A percentile compares a stretch with the other conserved stretches of the same genome.
Conservation (phyloP, 2,329 filamentous ascomycete species). For the Fusarium sp. region DNA sequence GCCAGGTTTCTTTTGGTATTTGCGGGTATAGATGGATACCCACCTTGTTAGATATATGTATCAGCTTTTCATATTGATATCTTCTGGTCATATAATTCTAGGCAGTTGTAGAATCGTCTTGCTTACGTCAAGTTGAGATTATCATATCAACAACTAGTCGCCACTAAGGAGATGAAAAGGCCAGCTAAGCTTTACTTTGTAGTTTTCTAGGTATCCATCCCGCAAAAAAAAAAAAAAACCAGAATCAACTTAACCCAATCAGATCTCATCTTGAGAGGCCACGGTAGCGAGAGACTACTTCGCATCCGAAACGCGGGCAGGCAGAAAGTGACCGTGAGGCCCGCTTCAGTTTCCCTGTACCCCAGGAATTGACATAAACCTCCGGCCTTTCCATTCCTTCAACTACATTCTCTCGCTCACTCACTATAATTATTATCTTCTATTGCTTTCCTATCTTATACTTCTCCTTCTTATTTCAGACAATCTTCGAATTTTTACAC, state of each 20-base stretch:
- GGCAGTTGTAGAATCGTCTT: not conserved
- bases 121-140: not conserved
- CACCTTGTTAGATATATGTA: not conserved
- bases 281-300: slow-evolving; percentile 38
- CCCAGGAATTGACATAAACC: slow-evolving; percentile 22
- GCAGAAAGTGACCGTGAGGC: slow-evolving; percentile 15
- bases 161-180: slow-evolving; percentile 25
- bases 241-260: slow-evolving; percentile 23
- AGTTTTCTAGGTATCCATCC: slow-evolving; percentile 18
- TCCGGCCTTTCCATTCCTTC: slow-evolving; percentile 18
- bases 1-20: slow-evolving; percentile 7
- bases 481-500: slow-evolving; percentile 1
- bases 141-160: slow-evolving; percentile 3
- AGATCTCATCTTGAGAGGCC: slow-evolving; percentile 35
- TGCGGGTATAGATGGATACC: not conserved
- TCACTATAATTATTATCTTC: slow-evolving; percentile 1
- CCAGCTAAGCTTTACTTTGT: slow-evolving; percentile 9
- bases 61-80: not conserved
- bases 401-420: slow-evolving; percentile 18
- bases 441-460: slow-evolving; percentile 6
- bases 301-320: slow-evolving; percentile 31
- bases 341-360: slow-evolving; percentile 24
- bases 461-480: slow-evolving; percentile 2
- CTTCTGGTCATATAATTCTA: too few relatives aligned
- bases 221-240: not conserved